Base-by-base conservation (phyloP, 139 green algal genomes). In the Chlorella sp. region DNA sequence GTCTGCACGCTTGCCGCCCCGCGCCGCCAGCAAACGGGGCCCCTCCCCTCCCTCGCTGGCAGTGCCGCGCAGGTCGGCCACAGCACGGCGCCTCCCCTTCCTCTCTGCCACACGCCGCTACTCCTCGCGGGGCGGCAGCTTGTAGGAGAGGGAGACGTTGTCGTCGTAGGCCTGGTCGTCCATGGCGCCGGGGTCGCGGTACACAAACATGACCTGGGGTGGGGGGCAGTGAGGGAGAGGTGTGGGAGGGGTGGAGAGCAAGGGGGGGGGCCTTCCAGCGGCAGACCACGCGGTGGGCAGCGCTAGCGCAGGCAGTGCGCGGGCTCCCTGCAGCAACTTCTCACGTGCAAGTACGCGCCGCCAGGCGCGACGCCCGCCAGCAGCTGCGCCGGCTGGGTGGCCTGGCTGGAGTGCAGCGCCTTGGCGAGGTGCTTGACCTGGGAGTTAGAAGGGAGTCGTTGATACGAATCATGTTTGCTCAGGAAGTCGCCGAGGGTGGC, bases 391-490 rank as follows among this genome's bases (percentile, higher is more conserved):
- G 88, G 88, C 65, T 62, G 42, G 3, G 87, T 90, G 3, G 93
- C 75, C 40, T 74, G 63, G 46, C 61, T 87, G 73, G 83, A 83
- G 11, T 83, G 71, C 38, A 95, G 71, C 21, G 86, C 81, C 29
- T 83, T 80, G 1, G 73, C 58, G 38, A 95, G 66, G 65, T 95
- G 91, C 81, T 91, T n/a, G n/a, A n/a, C n/a, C n/a, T n/a, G n/a
- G n/a, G n/a, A n/a, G n/a, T n/a, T n/a, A n/a, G n/a, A n/a, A n/a
- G n/a, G n/a, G n/a, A n/a, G n/a, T n/a, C n/a, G n/a, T n/a, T n/a
- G n/a, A n/a, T n/a, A n/a, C n/a, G n/a, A n/a, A n/a, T n/a, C n/a
- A n/a, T n/a, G n/a, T n/a, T n/a, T n/a, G n/a, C n/a, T n/a, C n/a
- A n/a, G n/a, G n/a, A n/a, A n/a, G n/a, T n/a, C n/a, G n/a, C n/a